These are phyloP conservation scores for Solanum lycopersicoides DNA, from an alignment of 257 asterid species.

Conservation along the genomic window DNA sequence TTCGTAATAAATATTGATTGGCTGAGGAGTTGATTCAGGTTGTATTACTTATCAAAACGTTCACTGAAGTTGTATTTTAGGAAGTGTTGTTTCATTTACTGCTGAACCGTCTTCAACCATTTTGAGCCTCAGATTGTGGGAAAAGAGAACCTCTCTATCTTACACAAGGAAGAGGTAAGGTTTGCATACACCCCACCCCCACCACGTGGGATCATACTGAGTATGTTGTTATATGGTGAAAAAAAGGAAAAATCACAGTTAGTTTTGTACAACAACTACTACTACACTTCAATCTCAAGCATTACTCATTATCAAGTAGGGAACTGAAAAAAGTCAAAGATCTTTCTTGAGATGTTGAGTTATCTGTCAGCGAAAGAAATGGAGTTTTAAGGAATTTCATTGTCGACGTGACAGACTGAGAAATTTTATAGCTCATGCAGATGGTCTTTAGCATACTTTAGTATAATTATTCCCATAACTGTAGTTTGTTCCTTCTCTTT, in stretches of 20 bases:
- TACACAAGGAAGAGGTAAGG: neutral
- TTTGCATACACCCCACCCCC: neutral
- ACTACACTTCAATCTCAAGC: neutral
- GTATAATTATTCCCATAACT: neutral
- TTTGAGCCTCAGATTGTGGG: neutral
- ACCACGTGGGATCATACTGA: neutral
- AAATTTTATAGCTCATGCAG: neutral
- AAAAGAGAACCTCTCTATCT: neutral
- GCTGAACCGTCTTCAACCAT: neutral
- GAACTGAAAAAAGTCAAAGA: neutral
- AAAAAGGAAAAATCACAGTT: neutral
- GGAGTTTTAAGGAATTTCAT: neutral
- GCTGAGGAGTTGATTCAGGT: neutral
- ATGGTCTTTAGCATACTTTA: neutral
- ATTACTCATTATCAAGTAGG: neutral
- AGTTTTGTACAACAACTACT: neutral
- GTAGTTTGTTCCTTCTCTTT: neutral
- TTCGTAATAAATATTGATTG: neutral
- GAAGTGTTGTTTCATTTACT: neutral
- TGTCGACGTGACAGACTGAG: neutral
- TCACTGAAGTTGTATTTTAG: neutral
- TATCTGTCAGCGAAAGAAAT: neutral
- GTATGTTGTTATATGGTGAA: neutral
- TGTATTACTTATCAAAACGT: neutral
- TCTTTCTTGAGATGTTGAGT: neutral